Base-by-base conservation (phyloP, 768 basidiomycete genomes). In the Lanmaoa pseudosensibilis region DNA sequence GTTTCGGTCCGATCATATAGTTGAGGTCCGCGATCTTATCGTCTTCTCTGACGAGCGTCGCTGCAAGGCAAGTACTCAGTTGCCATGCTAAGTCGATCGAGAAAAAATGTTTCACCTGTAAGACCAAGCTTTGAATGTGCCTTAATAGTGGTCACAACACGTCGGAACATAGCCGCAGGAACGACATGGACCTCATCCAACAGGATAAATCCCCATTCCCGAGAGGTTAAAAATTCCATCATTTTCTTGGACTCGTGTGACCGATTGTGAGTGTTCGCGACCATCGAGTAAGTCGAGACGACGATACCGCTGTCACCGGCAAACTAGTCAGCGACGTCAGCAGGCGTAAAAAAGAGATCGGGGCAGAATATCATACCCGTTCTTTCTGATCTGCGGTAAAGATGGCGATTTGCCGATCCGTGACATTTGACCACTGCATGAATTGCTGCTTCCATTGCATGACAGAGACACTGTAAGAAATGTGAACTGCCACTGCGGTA, bases 401-500 rank as follows among this genome's bases (percentile, higher is more conserved):
- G 15, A 98, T 90, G 18, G 94, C 95, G 52, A 98, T 97, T 70
- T 98, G 94, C 50, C 87, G 82, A 73, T 98, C 95, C 2, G 94
- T 93, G 61, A 99, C 89, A 69, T 98, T 99, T 1, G 95, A 97
- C 93, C 97, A 99, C 65, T 91, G 91, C 80, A 98, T 87, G 75
- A 99, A 99, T 69, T 98, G 94, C 65, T 92, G 90, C 69, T 90
- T 92, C 97, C 97, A 99, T 78, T 99, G 97, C 86, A 97, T 95
- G 52, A 98, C 97, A 40, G 90, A 92, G 33, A 92, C 90, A 33
- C 90, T 92, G 38, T 9, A 43, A 32, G 12, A 27, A 38, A 62
- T 58, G 61, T 63, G 33, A 61, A 58, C 11, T 39, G 38, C 6
- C 46, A 45, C 12, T 47, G 39, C 21, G 19, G 15, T 40, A 21